Evolutionary conservation across 495 filamentous ascomycete genomes (phyloP), one percentile per base, ranked within the genome.

Genomic region (Penicillium riverlandense): DNA sequence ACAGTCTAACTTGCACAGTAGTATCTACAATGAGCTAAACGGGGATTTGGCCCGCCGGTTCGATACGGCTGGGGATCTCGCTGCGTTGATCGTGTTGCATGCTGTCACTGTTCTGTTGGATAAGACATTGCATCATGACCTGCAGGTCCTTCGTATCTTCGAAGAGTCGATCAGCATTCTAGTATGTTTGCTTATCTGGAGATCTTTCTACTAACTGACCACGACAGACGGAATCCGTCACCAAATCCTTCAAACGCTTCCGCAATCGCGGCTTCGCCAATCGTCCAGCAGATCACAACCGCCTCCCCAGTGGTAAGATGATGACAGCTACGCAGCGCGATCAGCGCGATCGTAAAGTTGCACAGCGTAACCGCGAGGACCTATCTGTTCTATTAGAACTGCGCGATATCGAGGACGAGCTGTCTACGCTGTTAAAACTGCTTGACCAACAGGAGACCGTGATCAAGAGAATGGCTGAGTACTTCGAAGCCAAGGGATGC

Each of bases 11-110:
- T 53, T 85, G 4, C 68, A 79, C 11, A 79, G 77, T 38, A 82
- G 77, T 40, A 70, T 86, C 11, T 83, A 82, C 48, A 83, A 83
- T 40, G 81, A 85, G 52, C 51, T 86, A 4, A 85, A 86, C 41
- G 80, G 79, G 3, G 82, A 85, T 50, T 65, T 83, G 7, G 80
- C 80, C 2, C 70, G 74, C n/a, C 67, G 74, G 3, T 85, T 80
- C 43, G 77, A 82, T 34, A 83, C 78, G 34, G 71, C 75, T 1
- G 63, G 78, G 22, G 79, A 84, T 51, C 71, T 84, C 31, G 82
- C 79, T 1, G 79, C 78, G 7, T 65, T 84, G 27, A 71, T 80
- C 2, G 76, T 77, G 16, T 58, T 77, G 22, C 82, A 85, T 53
- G 79, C 81, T 4, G 73, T 80, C 6, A 82, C 74, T 7, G 79